A percentile compares a stretch with the other conserved stretches of the same genome.
phyloP scores from a whole-genome alignment of 352 stramenopile species.

The Globisporangium splendens region DNA sequence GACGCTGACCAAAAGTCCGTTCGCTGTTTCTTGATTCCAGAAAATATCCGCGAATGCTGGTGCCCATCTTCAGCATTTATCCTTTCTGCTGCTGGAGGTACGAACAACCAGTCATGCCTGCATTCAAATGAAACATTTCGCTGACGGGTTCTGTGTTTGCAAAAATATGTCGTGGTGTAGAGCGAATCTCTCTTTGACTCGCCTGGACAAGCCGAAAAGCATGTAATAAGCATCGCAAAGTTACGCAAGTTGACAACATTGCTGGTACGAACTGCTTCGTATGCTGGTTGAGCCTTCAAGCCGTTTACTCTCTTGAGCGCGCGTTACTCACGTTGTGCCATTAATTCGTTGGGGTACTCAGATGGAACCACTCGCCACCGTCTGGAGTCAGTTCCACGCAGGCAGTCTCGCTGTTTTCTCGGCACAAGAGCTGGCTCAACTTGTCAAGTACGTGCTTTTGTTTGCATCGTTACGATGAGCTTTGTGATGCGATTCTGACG shows the following conservation, averaged over 20 bases:
- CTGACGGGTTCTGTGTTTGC: constrained; percentile 1
- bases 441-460: constrained; percentile 38
- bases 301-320: too few species aligned
- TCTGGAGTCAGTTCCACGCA: constrained; percentile 52
- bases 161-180: constrained; percentile 20
- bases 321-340: neutral
- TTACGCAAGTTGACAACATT: constrained; percentile 45
- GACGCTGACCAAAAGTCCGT: neutral
- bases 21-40: constrained; percentile 18
- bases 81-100: constrained; percentile 53
- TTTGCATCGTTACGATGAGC: neutral
- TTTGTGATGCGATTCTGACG: neutral
- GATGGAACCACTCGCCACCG: constrained; percentile 54
- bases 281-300: neutral
- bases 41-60: constrained; percentile 44
- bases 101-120: neutral
- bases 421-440: constrained; percentile 32
- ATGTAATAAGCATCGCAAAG: constrained; percentile 44
- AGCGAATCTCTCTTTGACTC: constrained; percentile 49
- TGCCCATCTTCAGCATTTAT: constrained; percentile 40
- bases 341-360: constrained; percentile 15
- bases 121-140: neutral
- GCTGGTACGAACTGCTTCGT: constrained; percentile 27
- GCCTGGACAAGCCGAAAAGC: constrained; percentile 42
- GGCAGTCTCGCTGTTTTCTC: constrained; percentile 41